These are phyloP conservation scores for Lipomyces yamanashiensis DNA, from an alignment of 805 yeast genomes.

Conservation along the genomic window DNA sequence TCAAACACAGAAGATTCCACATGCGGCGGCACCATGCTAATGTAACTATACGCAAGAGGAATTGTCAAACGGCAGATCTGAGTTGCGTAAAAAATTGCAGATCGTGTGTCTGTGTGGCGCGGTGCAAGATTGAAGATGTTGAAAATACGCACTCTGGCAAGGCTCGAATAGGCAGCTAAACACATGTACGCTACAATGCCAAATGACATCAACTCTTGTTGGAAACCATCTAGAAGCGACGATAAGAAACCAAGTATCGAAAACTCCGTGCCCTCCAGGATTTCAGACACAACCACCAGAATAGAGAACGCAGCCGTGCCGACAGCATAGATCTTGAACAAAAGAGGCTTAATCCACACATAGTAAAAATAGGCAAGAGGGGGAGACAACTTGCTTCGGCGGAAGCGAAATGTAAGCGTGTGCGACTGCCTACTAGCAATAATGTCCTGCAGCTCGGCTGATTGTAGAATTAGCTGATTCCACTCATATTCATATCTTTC, in stretches of 20 bases:
- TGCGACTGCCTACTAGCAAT: constrained; percentile 49
- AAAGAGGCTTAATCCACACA: constrained; percentile 53
- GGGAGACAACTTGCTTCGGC: constrained; percentile 47
- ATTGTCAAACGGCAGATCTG: constrained; percentile 81
- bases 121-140: constrained; percentile 77
- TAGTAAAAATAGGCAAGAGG: constrained; percentile 50
- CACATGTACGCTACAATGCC: constrained; percentile 68
- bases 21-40: constrained; percentile 61
- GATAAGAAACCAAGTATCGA: constrained; percentile 64
- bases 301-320: constrained; percentile 54
- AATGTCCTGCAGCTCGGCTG: constrained; percentile 62
- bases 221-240: constrained; percentile 48
- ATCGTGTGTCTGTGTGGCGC: constrained; percentile 71
- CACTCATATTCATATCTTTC: constrained; percentile 64
- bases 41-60: constrained; percentile 78
- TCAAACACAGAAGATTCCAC: constrained; percentile 58
- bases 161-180: constrained; percentile 64
- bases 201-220: constrained; percentile 49
- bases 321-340: constrained; percentile 52
- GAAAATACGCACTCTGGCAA: constrained; percentile 71
- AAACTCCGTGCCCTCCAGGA: constrained; percentile 67
- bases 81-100: constrained; percentile 75
- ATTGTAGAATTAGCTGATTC: constrained; percentile 54
- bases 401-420: constrained; percentile 41
- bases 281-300: constrained; percentile 70